Evolutionary conservation across 1,139 yeast species (phyloP).

Genomic region (Taphrina confusa): DNA sequence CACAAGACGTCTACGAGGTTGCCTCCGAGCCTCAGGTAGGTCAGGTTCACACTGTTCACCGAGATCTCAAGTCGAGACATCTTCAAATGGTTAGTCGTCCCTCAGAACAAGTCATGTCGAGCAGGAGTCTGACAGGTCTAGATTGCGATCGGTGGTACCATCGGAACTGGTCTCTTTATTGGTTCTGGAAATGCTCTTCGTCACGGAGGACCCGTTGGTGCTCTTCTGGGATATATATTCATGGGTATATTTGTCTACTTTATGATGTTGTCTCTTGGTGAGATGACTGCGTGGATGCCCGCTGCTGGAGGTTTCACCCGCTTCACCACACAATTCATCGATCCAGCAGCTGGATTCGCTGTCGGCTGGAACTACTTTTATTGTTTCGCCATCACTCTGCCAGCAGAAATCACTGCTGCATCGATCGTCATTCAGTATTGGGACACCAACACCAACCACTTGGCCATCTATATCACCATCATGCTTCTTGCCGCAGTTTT

Average conservation of each 20-base stretch:
- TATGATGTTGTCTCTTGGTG: slow-evolving; percentile 71
- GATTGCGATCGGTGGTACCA: slow-evolving; percentile 41
- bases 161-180: slow-evolving; percentile 50
- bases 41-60: slow-evolving; percentile 42
- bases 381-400: slow-evolving; percentile 48
- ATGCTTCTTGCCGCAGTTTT: slow-evolving; percentile 45
- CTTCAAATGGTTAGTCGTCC: slow-evolving; percentile 38
- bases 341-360: slow-evolving; percentile 48
- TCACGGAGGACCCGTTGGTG: slow-evolving; percentile 71
- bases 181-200: slow-evolving; percentile 59
- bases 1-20: slow-evolving; percentile 4
- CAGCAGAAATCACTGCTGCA: slow-evolving; percentile 49
- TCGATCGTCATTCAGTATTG: slow-evolving; percentile 48
- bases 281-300: slow-evolving; percentile 43
- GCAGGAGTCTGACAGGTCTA: too few relatives aligned
- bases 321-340: slow-evolving; percentile 43
- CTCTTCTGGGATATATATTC: slow-evolving; percentile 64
- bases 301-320: slow-evolving; percentile 37
- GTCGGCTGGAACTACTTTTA: slow-evolving; percentile 49
- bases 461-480: slow-evolving; percentile 47
- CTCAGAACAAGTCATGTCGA: too few relatives aligned
- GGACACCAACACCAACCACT: slow-evolving; percentile 35
- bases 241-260: slow-evolving; percentile 66
- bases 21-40: slow-evolving; percentile 13
- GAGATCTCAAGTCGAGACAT: slow-evolving; percentile 39